A percentile compares a stretch with the other conserved stretches of the same genome.
Evolutionary conservation across 768 basidiomycete species (phyloP).

Genomic region (Hericium alpestre): DNA sequence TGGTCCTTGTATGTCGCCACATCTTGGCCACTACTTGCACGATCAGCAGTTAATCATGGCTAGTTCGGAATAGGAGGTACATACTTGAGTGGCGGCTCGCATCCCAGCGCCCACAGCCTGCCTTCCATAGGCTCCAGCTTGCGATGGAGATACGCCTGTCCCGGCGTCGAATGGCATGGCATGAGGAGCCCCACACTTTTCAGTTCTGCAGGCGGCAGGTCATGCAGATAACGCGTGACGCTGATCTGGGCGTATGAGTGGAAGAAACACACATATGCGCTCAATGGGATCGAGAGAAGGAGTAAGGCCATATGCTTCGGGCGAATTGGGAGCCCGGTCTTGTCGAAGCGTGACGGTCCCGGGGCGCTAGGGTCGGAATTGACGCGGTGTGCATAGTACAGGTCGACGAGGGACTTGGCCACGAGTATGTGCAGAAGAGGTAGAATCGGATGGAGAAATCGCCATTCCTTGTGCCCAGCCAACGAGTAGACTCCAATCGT

Average conservation of each 20-base stretch:
- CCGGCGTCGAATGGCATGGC: constrained; percentile 96
- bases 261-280: constrained; percentile 60
- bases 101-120: constrained; percentile 72
- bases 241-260: constrained; percentile 75
- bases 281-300: constrained; percentile 45
- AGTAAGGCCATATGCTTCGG: constrained; percentile 30
- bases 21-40: constrained; percentile 35
- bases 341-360: background rate
- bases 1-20: constrained; percentile 62
- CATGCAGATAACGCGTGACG: constrained; percentile 59
- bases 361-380: constrained; percentile 5
- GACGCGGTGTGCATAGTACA: background rate
- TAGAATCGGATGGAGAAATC: constrained; percentile 87
- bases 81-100: constrained; percentile 85
- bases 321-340: constrained; percentile 22
- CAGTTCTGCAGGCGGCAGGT: constrained; percentile 39
- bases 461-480: constrained; percentile 93
- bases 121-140: constrained; percentile 30
- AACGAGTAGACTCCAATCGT: constrained; percentile 62
- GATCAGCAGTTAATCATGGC: background rate
- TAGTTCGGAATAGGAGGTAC: constrained; percentile 18
- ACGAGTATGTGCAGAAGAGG: constrained; percentile 77
- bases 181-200: constrained; percentile 67
- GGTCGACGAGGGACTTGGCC: constrained; percentile 54
- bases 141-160: constrained; percentile 79